Percentiles rank a stretch among this genome's conserved stretches.
Evolutionary conservation across 2,329 filamentous ascomycete genomes (phyloP).

Genomic region (Neocatenulostroma microsporum): DNA sequence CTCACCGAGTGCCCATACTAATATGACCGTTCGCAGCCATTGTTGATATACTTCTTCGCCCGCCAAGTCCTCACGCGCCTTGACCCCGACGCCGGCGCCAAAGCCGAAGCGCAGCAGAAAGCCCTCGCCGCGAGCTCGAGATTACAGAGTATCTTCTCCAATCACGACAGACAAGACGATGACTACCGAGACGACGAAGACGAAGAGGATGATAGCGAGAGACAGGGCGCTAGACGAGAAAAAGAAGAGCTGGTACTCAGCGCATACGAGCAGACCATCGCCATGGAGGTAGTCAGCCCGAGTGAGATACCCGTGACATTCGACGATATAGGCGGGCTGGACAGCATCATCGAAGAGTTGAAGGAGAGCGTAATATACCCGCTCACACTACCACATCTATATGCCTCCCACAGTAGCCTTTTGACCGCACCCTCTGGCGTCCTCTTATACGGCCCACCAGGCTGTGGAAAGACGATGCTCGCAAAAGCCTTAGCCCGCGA

Average conservation of each 20-base stretch:
- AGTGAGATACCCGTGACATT: slow-evolving; percentile 93
- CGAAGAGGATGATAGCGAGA: slow-evolving; percentile 30
- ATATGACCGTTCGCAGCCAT: slow-evolving; percentile 33
- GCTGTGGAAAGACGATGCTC: slow-evolving; percentile 98
- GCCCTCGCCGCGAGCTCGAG: slow-evolving; percentile 77
- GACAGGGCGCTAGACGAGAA: too few relatives aligned
- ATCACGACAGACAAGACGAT: slow-evolving; percentile 38
- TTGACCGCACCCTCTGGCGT: slow-evolving; percentile 92
- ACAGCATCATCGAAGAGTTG: slow-evolving; percentile 91
- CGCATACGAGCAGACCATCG: slow-evolving; percentile 90
- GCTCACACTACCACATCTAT: slow-evolving; percentile 90
- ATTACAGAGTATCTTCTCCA: slow-evolving; percentile 46
- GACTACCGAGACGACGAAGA: slow-evolving; percentile 39
- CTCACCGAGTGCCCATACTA: background rate
- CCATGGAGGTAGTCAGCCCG: slow-evolving; percentile 88
- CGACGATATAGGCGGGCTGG: slow-evolving; percentile 86
- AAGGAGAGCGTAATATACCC: slow-evolving; percentile 98
- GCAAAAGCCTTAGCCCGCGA: slow-evolving; percentile 94
- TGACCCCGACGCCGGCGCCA: slow-evolving; percentile 77
- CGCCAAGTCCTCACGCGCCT: slow-evolving; percentile 63
- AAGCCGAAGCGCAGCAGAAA: slow-evolving; percentile 74
- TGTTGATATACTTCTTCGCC: slow-evolving; percentile 63
- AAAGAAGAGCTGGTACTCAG: slow-evolving; percentile 67
- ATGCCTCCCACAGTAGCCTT: slow-evolving; percentile 77
- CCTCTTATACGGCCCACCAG: slow-evolving; percentile 86